These are phyloP conservation scores for Cucurbita moschata DNA, from an alignment of 306 rosid species.

Conservation along the genomic window DNA sequence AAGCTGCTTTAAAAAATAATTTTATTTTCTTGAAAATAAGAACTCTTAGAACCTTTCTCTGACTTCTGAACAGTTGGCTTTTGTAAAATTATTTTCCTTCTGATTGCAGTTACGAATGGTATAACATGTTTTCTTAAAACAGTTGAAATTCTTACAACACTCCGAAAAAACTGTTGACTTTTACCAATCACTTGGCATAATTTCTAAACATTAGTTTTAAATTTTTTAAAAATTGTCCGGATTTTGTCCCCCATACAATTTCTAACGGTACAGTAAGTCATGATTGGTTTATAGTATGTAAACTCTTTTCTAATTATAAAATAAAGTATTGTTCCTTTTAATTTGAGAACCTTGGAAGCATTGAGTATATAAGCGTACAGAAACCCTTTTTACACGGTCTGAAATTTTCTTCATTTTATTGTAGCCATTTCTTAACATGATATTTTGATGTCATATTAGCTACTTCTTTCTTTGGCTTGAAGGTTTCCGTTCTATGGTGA, in stretches of 20 bases:
- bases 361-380: neutral
- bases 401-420: neutral
- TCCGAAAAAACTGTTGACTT: neutral
- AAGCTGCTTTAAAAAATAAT: neutral
- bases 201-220: too few relatives aligned
- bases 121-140: neutral
- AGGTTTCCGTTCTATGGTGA: conserved; percentile 94
- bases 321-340: too few relatives aligned
- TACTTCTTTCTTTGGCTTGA: conserved; percentile 9
- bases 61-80: too few relatives aligned
- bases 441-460: neutral
- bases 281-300: too few relatives aligned
- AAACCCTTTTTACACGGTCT: neutral
- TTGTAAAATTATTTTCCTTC: too few relatives aligned
- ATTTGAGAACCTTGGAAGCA: neutral
- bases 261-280: too few relatives aligned
- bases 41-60: too few relatives aligned
- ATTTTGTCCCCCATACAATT: neutral
- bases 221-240: neutral
- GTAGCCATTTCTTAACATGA: neutral
- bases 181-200: too few relatives aligned
- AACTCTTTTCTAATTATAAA: too few relatives aligned
- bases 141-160: neutral
- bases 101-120: neutral
- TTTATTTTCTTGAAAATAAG: neutral